Conservation (phyloP, 139 green algal genomes). For the Volvox reticuliferus region DNA sequence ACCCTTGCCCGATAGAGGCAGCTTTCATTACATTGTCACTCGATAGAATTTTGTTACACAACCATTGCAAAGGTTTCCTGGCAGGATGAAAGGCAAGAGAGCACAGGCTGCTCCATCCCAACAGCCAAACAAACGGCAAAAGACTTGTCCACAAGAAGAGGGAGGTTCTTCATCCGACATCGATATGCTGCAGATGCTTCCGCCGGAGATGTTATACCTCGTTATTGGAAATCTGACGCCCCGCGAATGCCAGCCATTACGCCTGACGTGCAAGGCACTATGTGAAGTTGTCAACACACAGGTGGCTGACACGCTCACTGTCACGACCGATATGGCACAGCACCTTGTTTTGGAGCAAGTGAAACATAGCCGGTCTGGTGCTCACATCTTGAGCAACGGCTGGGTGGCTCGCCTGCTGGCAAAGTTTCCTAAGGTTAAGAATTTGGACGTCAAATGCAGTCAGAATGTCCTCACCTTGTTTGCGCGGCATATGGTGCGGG, state of each 20-base stretch:
- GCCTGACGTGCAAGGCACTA: constrained; percentile 34
- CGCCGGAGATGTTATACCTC: constrained; percentile 17
- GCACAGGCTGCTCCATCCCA: constrained; percentile 3
- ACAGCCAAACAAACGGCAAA: constrained; percentile 20
- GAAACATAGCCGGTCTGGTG: not conserved
- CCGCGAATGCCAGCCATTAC: constrained; percentile 20
- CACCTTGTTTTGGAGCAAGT: constrained; percentile 18
- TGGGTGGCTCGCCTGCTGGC: constrained; percentile 33
- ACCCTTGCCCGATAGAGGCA: not conserved
- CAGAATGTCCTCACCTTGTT: constrained; percentile 27
- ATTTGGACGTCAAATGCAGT: constrained; percentile 47
- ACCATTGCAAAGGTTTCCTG: not conserved
- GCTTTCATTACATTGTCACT: too few relatives aligned
- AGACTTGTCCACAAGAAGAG: constrained; percentile 11
- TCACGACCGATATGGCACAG: constrained; percentile 42
- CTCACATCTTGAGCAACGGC: constrained; percentile 6
- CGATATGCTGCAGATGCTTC: constrained; percentile 22
- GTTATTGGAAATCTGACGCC: constrained; percentile 40
- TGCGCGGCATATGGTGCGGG: constrained; percentile 40
- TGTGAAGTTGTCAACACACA: constrained; percentile 20
- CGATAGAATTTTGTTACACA: not conserved
- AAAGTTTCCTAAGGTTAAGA: constrained; percentile 41
- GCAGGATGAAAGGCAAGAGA: not conserved
- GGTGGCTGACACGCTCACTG: constrained; percentile 25
- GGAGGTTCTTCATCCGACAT: not conserved